Evolutionary conservation across 768 basidiomycete species (phyloP).

Genomic region (Naganishia friedmannii): DNA sequence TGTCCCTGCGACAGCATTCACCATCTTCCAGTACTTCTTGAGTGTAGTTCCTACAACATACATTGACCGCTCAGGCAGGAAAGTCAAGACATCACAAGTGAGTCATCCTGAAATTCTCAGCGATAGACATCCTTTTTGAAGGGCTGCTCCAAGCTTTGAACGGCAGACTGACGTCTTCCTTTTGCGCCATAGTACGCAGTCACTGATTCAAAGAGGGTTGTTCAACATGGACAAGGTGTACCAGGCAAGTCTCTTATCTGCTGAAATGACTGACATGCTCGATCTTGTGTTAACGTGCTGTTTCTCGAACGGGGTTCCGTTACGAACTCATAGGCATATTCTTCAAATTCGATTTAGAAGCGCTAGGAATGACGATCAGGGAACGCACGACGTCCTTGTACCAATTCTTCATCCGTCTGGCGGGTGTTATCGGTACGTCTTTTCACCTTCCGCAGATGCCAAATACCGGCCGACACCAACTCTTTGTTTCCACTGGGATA

Average conservation of each 20-base stretch:
- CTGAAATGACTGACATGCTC: background rate
- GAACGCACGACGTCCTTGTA: constrained; percentile 81
- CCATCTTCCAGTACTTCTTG: constrained; percentile 90
- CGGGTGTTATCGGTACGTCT: constrained; percentile 76
- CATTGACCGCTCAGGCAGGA: constrained; percentile 56
- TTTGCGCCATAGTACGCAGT: constrained; percentile 72
- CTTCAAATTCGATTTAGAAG: constrained; percentile 97
- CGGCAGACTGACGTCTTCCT: background rate
- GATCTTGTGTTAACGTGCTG: too few species aligned
- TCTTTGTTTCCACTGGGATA: background rate
- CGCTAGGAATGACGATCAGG: constrained; percentile 75
- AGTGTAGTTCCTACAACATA: constrained; percentile 95
- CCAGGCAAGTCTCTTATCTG: constrained; percentile 58
- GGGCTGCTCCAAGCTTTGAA: background rate
- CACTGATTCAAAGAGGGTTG: constrained; percentile 77
- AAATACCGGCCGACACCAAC: background rate
- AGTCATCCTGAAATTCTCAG: constrained; percentile 4
- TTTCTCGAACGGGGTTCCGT: background rate
- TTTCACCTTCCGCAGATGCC: too few species aligned
- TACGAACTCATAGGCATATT: constrained; percentile 78
- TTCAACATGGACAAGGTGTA: constrained; percentile 71
- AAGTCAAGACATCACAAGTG: constrained; percentile 52
- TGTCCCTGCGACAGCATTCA: constrained; percentile 61
- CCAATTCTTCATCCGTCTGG: constrained; percentile 75
- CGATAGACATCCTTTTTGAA: too few species aligned